Base-by-base conservation (phyloP, 371 early-diverging fungal species). In the Mucor indicus region DNA sequence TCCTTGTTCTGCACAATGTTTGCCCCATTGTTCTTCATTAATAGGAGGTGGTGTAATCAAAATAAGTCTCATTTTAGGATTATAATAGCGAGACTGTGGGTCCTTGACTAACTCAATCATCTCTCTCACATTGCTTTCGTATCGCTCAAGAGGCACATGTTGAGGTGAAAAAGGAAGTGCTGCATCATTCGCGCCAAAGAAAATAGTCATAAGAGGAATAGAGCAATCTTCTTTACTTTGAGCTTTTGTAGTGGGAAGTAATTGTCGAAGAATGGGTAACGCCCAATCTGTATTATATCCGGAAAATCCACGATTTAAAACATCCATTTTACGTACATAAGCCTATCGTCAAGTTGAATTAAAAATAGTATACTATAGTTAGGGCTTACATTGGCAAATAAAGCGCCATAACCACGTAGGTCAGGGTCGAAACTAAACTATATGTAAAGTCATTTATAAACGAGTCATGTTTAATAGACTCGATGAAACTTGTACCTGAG, bases 171-270 rank as follows among this genome's bases (percentile, higher is more conserved):
- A 60, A n/a, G 69, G 61, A 6, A 79, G 38, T 4, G 80, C 72
- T 0, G 90, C 83, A 57, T 95, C 95, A 62, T 95, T 95, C 33
- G 93, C 84, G 5, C 95, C 95, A 32, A 90, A 77, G 40, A 91
- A 85, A 11, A 95, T 73, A 16, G 83, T 85, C 44, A 89, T 59
- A 22, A 93, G 66, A 9, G 57, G 60, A 35, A 87, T 62, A 10
- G 60, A 57, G 4, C 80, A 53, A 4, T 54, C 44, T 13, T 57
- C 38, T 32, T 57, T 31, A 10, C 62, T 25, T 46, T 71, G 74
- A 19, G 62, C 60, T 20, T 62, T 48, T 1, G 45, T 20, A 27
- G 73, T 57, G 44, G 77, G 72, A 27, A 91, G 62, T 19, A 86
- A 50, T 21, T 73, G 79, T 0, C 72, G 73, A 20, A 90, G 59